Conservation (phyloP, 2,329 filamentous ascomycete genomes). For the Calonectria ilicicola region DNA sequence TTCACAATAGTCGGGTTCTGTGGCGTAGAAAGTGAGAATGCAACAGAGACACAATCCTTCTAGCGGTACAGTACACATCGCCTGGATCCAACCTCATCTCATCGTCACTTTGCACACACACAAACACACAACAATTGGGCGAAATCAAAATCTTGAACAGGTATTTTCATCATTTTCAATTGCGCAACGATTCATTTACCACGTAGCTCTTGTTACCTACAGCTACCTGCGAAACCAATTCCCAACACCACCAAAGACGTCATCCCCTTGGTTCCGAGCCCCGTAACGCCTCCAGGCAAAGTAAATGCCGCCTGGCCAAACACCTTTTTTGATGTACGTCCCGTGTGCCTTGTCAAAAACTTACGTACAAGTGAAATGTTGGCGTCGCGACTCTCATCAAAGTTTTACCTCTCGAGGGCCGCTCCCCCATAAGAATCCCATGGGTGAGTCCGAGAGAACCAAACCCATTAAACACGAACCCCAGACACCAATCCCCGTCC, state of each 20-base stretch:
- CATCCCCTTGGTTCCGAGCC: constrained; percentile 39
- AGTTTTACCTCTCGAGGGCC: constrained; percentile 16
- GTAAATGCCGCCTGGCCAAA: constrained; percentile 48
- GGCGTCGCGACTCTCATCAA: constrained; percentile 22
- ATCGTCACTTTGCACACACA: not conserved
- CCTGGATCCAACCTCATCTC: not conserved
- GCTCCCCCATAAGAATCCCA: constrained; percentile 30
- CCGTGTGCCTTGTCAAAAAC: constrained; percentile 50
- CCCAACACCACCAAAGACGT: constrained; percentile 45
- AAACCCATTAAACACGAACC: constrained; percentile 29
- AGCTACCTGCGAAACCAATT: constrained; percentile 39
- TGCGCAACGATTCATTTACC: constrained; percentile 35
- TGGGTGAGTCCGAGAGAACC: constrained; percentile 17
- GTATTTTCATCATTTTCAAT: constrained; percentile 34
- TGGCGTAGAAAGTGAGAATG: no score
- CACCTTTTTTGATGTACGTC: constrained; percentile 62
- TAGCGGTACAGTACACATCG: no score
- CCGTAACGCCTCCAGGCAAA: constrained; percentile 43
- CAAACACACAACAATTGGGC: not conserved
- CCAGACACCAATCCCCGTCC: constrained; percentile 37
- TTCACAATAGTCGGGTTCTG: no score
- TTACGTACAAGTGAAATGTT: constrained; percentile 52
- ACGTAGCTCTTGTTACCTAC: constrained; percentile 46
- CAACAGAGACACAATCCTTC: no score
- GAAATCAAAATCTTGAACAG: not conserved